Evolutionary conservation across 192 early-diverging fungal genomes (phyloP).

Genomic region (Linnemannia schmuckeri): DNA sequence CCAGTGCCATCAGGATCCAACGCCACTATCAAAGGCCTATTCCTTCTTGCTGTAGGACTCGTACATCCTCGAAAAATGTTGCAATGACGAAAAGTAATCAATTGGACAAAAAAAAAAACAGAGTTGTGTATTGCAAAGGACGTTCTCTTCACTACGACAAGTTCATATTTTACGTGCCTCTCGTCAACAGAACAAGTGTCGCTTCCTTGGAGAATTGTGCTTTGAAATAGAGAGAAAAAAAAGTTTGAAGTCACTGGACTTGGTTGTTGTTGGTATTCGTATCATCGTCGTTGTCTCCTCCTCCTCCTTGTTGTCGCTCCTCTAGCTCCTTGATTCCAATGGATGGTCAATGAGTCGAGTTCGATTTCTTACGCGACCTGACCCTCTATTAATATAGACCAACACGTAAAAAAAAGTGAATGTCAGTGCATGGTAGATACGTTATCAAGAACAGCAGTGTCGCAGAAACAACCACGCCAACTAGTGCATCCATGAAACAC

Average conservation of each 20-base stretch:
- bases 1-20: background rate
- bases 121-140: background rate
- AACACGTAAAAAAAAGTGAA: background rate
- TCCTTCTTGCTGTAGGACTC: background rate
- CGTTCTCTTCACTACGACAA: background rate
- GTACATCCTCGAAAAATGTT: background rate
- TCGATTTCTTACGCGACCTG: slow-evolving; percentile 21
- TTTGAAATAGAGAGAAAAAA: background rate
- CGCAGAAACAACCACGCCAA: background rate
- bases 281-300: background rate
- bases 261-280: background rate
- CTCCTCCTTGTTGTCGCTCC: background rate
- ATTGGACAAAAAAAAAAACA: background rate
- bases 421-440: background rate
- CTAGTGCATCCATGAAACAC: background rate
- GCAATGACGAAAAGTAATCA: background rate
- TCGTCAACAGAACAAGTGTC: background rate
- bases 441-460: background rate
- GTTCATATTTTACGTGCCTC: background rate
- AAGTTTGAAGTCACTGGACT: background rate
- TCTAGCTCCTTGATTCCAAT: background rate
- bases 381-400: slow-evolving; percentile 15
- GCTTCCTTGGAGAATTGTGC: background rate
- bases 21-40: no score
- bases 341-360: background rate